Percentiles rank a stretch among this genome's conserved stretches.
Conservation (phyloP, 2,329 filamentous ascomycete genomes). For the Plectosphaerella plurivora region DNA sequence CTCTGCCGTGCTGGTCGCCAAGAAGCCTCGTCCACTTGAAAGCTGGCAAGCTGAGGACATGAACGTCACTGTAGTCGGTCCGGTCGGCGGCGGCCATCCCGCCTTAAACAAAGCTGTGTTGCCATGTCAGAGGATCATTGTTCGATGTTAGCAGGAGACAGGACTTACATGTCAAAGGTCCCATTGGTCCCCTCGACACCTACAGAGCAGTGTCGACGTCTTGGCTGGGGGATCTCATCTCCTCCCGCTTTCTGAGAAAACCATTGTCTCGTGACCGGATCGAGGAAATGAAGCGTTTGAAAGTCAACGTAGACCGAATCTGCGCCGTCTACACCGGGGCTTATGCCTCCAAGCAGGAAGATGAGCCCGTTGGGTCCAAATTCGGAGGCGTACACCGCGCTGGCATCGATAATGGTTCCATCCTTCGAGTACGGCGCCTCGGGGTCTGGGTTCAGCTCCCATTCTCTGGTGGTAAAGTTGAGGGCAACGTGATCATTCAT, state of each 20-base stretch:
- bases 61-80: conserved; percentile 5
- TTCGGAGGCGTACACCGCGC: conserved; percentile 4
- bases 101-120: conserved; percentile 10
- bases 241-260: conserved; percentile 10
- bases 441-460: conserved; percentile 5
- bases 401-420: conserved; percentile 5
- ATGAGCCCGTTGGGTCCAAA: conserved; percentile 9
- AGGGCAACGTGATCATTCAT: conserved; percentile 2
- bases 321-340: background rate
- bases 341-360: conserved; percentile 6
- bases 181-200: conserved; percentile 5
- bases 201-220: conserved; percentile 4
- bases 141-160: background rate
- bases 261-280: conserved; percentile 7
- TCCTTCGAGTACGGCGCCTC: conserved; percentile 3
- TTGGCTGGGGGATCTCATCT: background rate
- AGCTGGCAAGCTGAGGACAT: conserved; percentile 9
- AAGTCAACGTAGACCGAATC: conserved; percentile 6
- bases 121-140: background rate
- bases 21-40: conserved; percentile 5
- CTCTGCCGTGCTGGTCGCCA: background rate
- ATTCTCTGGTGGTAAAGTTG: conserved; percentile 8
- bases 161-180: conserved; percentile 11
- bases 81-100: conserved; percentile 3
- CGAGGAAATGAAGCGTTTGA: conserved; percentile 10